phyloP scores from a whole-genome alignment of 495 filamentous ascomycete species.

The Hypoxylon lienhwacheense region DNA sequence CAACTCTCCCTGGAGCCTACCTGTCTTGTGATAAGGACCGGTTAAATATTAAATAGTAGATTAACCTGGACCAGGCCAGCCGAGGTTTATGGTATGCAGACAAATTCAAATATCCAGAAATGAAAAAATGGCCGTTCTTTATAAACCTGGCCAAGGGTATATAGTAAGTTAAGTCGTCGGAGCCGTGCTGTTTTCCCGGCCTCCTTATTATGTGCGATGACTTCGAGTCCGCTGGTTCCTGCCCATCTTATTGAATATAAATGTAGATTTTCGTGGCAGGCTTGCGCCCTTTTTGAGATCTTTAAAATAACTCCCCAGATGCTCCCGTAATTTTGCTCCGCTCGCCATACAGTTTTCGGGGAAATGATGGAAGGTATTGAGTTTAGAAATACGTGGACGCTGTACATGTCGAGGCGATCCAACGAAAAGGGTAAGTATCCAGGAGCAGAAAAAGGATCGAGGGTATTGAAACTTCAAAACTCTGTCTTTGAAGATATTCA shows the following conservation, averaged over 20 bases:
- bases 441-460: not conserved
- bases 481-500: not conserved
- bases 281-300: slow-evolving; percentile 37
- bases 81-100: slow-evolving; percentile 1
- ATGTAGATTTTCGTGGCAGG: slow-evolving; percentile 30
- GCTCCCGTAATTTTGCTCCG: slow-evolving; percentile 14
- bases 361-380: not conserved
- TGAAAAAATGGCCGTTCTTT: slow-evolving; percentile 11
- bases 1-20: slow-evolving; percentile 19
- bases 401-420: slow-evolving; percentile 13
- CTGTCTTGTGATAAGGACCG: slow-evolving; percentile 28
- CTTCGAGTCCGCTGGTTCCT: slow-evolving; percentile 27
- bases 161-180: slow-evolving; percentile 2
- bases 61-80: not conserved
- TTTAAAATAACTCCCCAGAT: slow-evolving; percentile 33
- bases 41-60: slow-evolving; percentile 26
- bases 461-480: not conserved
- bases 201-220: slow-evolving; percentile 20
- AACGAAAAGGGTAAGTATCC: not conserved
- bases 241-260: slow-evolving; percentile 26
- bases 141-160: slow-evolving; percentile 16
- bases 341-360: not conserved
- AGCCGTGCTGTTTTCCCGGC: slow-evolving; percentile 34
- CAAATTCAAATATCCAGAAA: slow-evolving; percentile 20
- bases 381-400: slow-evolving; percentile 6